Base-by-base conservation (phyloP, 164 flowering plant species). In the Berberis vulgaris region DNA sequence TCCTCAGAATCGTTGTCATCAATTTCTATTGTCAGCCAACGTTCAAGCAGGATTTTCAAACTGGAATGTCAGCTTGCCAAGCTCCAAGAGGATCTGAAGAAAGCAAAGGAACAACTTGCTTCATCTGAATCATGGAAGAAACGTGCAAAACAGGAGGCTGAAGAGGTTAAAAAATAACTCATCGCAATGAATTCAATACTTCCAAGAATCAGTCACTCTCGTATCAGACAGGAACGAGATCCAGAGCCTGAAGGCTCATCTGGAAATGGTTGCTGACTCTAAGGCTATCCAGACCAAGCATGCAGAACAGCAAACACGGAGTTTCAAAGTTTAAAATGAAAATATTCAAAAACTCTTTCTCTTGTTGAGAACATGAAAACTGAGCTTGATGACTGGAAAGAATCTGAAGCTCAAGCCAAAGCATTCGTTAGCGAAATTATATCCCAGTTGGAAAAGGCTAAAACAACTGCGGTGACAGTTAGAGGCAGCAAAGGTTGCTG, bases 1-100 rank as follows among this genome's bases (percentile, higher is more conserved):
- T 94, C 97, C 10, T 68, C 82, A 57, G 93, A 72, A 62, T 83
- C 98, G 65, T 83, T 79, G 7, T 80, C 92, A 43, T 79, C 97
- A 65, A 78, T 82, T 66, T 76, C 85, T n/a, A n/a, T n/a, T 61
- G 73, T 82, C 46, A 81, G 79, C 70, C 83, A 71, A 72, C 73
- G 65, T 59, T 69, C 80, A 69, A 67, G 57, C 59, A 73, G 57
- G n/a, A n/a, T n/a, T n/a, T n/a, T n/a, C n/a, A n/a, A n/a, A n/a
- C n/a, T n/a, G n/a, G n/a, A n/a, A n/a, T n/a, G n/a, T n/a, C n/a
- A n/a, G n/a, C n/a, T n/a, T n/a, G n/a, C n/a, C n/a, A n/a, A n/a
- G n/a, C n/a, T n/a, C n/a, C n/a, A n/a, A n/a, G n/a, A n/a, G n/a
- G n/a, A n/a, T n/a, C n/a, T n/a, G n/a, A n/a, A n/a, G n/a, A n/a